Conservation (phyloP, 2,329 filamentous ascomycete species). For the Orbilia quercus region DNA sequence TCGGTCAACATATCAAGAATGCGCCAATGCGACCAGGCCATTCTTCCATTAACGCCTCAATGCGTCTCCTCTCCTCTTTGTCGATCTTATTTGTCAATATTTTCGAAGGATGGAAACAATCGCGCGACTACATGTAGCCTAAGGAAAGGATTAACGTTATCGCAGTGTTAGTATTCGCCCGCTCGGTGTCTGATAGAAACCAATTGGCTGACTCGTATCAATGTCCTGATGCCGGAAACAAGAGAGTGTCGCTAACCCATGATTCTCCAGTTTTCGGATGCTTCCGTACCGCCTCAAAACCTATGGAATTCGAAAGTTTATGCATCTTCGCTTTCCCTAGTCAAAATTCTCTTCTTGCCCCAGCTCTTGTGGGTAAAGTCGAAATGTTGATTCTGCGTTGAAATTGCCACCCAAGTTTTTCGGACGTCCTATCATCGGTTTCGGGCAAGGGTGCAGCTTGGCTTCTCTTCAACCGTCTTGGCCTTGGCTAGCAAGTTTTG, state of each 20-base stretch:
- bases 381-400: conserved; percentile 19
- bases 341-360: conserved; percentile 4
- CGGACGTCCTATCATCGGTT: neutral
- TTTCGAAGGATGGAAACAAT: too few species aligned
- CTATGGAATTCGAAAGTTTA: conserved; percentile 1
- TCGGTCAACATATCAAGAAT: neutral
- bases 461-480: conserved; percentile 30
- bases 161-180: too few species aligned
- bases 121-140: too few species aligned
- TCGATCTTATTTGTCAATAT: neutral
- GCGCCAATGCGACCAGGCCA: neutral
- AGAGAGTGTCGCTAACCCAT: conserved; percentile 1
- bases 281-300: conserved; percentile 15
- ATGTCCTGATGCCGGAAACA: neutral
- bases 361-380: conserved; percentile 32
- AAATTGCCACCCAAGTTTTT: neutral
- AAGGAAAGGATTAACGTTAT: too few species aligned
- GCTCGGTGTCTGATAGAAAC: too few species aligned
- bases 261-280: conserved; percentile 15
- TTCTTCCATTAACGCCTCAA: neutral
- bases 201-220: too few species aligned
- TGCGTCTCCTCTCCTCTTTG: neutral
- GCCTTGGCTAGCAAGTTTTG: conserved; percentile 3
- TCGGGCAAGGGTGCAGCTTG: conserved; percentile 4
- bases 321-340: conserved; percentile 37